phyloP scores from a whole-genome alignment of 2,329 filamentous ascomycete species.

The Xylaria hypoxylon region DNA sequence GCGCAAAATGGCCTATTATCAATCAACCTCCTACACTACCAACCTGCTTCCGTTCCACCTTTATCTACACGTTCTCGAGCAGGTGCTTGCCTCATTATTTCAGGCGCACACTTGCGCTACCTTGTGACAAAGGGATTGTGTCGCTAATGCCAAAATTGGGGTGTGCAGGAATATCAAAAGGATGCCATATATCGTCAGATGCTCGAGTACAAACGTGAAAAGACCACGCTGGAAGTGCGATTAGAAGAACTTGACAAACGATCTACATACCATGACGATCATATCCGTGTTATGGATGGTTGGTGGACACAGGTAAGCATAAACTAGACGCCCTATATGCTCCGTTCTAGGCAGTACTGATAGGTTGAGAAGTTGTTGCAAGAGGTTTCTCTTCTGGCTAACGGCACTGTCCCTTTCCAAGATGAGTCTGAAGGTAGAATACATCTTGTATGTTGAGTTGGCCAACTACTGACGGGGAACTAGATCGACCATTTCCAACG shows the following conservation, averaged over 20 bases:
- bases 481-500: constrained; percentile 68
- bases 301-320: constrained; percentile 91
- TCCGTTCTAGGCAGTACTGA: constrained; percentile 9
- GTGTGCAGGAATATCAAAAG: constrained; percentile 84
- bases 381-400: constrained; percentile 71
- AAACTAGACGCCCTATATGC: not conserved
- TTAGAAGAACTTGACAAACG: constrained; percentile 83
- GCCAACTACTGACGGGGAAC: constrained; percentile 42
- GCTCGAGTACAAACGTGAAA: constrained; percentile 96
- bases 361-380: constrained; percentile 65
- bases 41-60: constrained; percentile 40
- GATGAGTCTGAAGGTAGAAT: constrained; percentile 57
- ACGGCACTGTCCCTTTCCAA: constrained; percentile 60
- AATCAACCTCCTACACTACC: constrained; percentile 45
- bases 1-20: constrained; percentile 47
- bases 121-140: constrained; percentile 42
- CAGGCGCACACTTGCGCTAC: constrained; percentile 43
- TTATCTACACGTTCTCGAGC: constrained; percentile 44
- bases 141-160: constrained; percentile 54
- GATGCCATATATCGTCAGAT: constrained; percentile 97
- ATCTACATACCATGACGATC: constrained; percentile 88
- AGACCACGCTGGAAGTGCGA: constrained; percentile 81
- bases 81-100: constrained; percentile 45
- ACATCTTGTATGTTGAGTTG: constrained; percentile 11
- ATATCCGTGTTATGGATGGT: constrained; percentile 87